Evolutionary conservation across 306 rosid species (phyloP).

Genomic region (Cucurbita moschata): DNA sequence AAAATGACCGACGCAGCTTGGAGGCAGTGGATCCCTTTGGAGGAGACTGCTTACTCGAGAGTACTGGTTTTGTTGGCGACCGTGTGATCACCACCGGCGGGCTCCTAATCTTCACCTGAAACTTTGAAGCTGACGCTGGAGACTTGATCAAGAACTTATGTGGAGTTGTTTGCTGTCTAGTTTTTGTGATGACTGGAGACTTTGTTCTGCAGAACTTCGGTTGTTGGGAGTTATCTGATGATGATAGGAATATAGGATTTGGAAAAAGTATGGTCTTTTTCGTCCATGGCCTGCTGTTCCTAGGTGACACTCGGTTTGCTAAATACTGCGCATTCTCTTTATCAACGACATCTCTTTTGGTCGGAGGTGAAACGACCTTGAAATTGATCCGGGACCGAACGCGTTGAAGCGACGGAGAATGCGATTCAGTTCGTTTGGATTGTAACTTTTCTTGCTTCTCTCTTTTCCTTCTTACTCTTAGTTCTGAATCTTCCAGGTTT

Average conservation of each 20-base stretch:
- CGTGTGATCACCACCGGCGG: conserved; percentile 30
- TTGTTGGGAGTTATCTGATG: conserved; percentile 20
- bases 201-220: conserved; percentile 57
- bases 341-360: conserved; percentile 36
- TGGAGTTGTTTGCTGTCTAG: conserved; percentile 37
- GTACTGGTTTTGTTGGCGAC: conserved; percentile 27
- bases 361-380: conserved; percentile 77
- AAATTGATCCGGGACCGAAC: conserved; percentile 77
- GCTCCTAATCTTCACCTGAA: conserved; percentile 41
- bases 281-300: conserved; percentile 70
- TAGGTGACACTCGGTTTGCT: conserved; percentile 80
- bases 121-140: conserved; percentile 49
- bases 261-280: conserved; percentile 82
- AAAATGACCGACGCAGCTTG: conserved; percentile 49
- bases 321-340: conserved; percentile 35
- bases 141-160: conserved; percentile 82
- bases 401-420: conserved; percentile 44
- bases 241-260: conserved; percentile 69
- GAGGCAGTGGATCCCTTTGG: conserved; percentile 56
- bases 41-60: conserved; percentile 37
- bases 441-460: conserved; percentile 58
- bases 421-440: conserved; percentile 8
- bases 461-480: conserved; percentile 60
- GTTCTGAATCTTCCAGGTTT: conserved; percentile 49
- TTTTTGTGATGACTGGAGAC: conserved; percentile 62